Evolutionary conservation across 371 early-diverging fungal genomes (phyloP), one percentile per base, ranked within the genome.

Genomic region (Encephalitozoon cuniculi): DNA sequence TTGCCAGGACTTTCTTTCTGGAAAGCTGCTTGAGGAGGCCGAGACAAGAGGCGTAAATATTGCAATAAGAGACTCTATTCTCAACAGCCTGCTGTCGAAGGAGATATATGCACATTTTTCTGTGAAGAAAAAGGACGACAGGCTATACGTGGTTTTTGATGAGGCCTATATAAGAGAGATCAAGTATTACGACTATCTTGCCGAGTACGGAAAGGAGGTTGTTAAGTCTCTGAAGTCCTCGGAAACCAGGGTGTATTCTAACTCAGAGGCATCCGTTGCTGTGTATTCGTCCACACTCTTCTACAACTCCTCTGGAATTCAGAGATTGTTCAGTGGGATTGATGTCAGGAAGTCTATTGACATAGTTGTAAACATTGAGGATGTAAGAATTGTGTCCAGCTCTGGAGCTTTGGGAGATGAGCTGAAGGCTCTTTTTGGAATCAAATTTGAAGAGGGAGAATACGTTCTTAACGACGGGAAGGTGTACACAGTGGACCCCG

Each of bases 391-490:
- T 4, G 55, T 51, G 43, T 11, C 12, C 26, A 40, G 32, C 43
- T 25, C 53, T 0, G 44, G 41, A 3, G 49, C 41, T 0, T 53
- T 70, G 26, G 64, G 32, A 26, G 34, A 68, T 28, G 18, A 65
- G 25, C 25, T 54, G 8, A 40, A 64, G 26, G 21, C 28, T 44
- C 15, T 79, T 64, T 8, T 49, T 18, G 63, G 53, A 28, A 30
- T 63, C 9, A 28, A 54, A n/a, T n/a, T 79, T 28, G 77, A 64
- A 46, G 70, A 68, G 15, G 79, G 79, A 21, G 79, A 74, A 32
- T 79, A 79, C 67, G 64, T 76, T 1, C 25, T 76, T 40, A 74
- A 79, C 32, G 46, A 79, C 28, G 44, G 64, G 18, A 64, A 51
- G 3, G 9, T 79, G 21, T 79, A 79, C 55, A 54, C 41, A 25